Evolutionary conservation across 2,329 filamentous ascomycete species (phyloP).

Genomic region (Xylariales sp.): DNA sequence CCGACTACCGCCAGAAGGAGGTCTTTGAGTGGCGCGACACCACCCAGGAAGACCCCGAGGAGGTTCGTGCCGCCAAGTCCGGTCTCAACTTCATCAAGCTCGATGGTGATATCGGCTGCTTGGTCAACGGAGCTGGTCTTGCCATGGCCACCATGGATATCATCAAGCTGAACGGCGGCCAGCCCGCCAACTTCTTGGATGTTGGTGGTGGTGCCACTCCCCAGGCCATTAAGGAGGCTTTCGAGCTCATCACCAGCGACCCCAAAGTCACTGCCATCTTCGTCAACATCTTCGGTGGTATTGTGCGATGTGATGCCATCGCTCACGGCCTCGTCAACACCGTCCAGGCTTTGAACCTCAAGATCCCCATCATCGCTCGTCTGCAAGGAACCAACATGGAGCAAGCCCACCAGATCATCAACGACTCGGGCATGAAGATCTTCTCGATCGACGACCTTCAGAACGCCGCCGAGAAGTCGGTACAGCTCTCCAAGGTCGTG

Average conservation of each 20-base stretch:
- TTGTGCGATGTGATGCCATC: constrained; percentile 96
- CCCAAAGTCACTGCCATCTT: constrained; percentile 98
- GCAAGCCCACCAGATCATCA: constrained; percentile 85
- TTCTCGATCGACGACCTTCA: constrained; percentile 99
- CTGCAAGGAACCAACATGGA: constrained; percentile 99
- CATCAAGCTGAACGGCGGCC: constrained; percentile 97
- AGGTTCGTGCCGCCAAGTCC: constrained; percentile 92
- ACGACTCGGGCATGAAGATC: constrained; percentile 98
- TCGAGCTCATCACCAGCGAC: constrained; percentile 97
- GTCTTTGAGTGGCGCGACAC: constrained; percentile 91
- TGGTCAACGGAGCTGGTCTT: constrained; percentile 97
- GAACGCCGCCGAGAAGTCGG: constrained; percentile 93
- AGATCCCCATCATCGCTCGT: constrained; percentile 94
- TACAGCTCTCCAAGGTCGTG: constrained; percentile 98
- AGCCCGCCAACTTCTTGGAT: constrained; percentile 97
- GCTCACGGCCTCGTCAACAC: constrained; percentile 94
- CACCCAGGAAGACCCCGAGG: constrained; percentile 93
- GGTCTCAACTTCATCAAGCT: constrained; percentile 99
- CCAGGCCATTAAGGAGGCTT: constrained; percentile 93
- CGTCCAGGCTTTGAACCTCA: constrained; percentile 89
- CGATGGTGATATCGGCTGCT: constrained; percentile 96
- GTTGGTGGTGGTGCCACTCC: constrained; percentile 97
- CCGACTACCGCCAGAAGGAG: constrained; percentile 96
- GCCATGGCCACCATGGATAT: constrained; percentile 99
- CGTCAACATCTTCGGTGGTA: constrained; percentile 99